phyloP scores from a whole-genome alignment of 768 basidiomycete species.

The Xerocomellus dryophilus region DNA sequence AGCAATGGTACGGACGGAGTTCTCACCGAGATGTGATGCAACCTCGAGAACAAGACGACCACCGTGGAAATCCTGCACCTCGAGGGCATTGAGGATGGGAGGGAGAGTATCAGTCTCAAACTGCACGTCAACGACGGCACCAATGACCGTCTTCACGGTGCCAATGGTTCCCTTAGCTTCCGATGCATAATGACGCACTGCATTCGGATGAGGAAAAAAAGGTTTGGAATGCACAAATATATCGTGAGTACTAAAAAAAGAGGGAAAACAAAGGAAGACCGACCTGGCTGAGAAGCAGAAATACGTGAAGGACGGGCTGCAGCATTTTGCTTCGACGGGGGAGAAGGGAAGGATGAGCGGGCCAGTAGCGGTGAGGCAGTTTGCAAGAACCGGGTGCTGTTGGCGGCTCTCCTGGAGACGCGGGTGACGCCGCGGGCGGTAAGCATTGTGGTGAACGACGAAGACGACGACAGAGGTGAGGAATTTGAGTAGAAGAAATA shows the following conservation, averaged over 20 bases:
- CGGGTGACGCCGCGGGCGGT: conserved; percentile 85
- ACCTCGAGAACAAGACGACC: conserved; percentile 99
- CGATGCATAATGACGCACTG: conserved; percentile 87
- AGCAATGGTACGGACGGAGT: conserved; percentile 98
- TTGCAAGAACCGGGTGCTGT: conserved; percentile 78
- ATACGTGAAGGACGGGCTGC: conserved; percentile 48
- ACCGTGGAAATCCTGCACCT: conserved; percentile 91
- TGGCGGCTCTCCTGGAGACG: conserved; percentile 80
- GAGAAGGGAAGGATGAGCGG: conserved; percentile 47
- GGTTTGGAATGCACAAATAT: neutral
- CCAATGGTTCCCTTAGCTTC: conserved; percentile 75
- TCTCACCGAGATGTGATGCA: conserved; percentile 97
- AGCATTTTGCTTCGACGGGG: conserved; percentile 44
- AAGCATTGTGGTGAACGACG: conserved; percentile 61
- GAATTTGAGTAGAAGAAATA: conserved; percentile 33
- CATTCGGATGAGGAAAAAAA: conserved; percentile 4
- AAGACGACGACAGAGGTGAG: conserved; percentile 24
- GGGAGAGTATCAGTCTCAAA: conserved; percentile 90
- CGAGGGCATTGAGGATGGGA: conserved; percentile 97
- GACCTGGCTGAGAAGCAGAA: conserved; percentile 53
- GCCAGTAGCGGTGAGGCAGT: conserved; percentile 60
- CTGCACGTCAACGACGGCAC: conserved; percentile 99
- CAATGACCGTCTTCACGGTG: conserved; percentile 96
- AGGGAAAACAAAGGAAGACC: conserved; percentile 24
- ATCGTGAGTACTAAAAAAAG: neutral